Conservation (phyloP, 371 early-diverging fungal species). For the Funneliformis caledonium region DNA sequence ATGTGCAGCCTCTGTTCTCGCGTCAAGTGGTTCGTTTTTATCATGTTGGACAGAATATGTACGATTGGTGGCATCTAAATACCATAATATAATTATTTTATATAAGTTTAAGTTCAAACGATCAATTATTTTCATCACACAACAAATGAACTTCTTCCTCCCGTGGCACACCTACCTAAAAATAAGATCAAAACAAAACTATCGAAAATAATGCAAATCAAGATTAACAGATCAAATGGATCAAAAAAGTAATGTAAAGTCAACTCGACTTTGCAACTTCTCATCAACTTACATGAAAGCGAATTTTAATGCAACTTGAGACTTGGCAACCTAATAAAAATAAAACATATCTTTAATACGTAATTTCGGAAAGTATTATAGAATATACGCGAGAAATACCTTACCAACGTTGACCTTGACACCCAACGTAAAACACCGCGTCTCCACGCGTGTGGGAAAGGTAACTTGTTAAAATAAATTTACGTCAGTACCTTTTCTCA, state of each 20-base stretch:
- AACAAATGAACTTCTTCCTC: not conserved
- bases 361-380: not conserved
- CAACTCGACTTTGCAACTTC: not conserved
- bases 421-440: conserved; percentile 58
- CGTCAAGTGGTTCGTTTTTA: conserved; percentile 49
- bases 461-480: conserved; percentile 48
- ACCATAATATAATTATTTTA: not conserved
- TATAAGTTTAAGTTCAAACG: too few relatives aligned
- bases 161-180: conserved; percentile 51
- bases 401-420: conserved; percentile 54
- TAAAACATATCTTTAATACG: not conserved
- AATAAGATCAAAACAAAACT: conserved; percentile 70
- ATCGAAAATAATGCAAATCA: conserved; percentile 1
- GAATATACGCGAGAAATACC: conserved; percentile 23
- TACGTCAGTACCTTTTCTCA: not conserved
- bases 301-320: conserved; percentile 60
- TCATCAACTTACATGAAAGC: conserved; percentile 60
- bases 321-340: conserved; percentile 50
- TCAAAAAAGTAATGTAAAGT: not conserved
- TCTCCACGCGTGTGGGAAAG: conserved; percentile 67
- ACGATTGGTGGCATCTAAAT: conserved; percentile 70
- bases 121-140: not conserved
- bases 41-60: conserved; percentile 58
- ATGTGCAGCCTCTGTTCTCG: conserved; percentile 62
- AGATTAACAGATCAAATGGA: not conserved